Conservation (phyloP, 2,329 filamentous ascomycete species). For the Cadophora sp. region DNA sequence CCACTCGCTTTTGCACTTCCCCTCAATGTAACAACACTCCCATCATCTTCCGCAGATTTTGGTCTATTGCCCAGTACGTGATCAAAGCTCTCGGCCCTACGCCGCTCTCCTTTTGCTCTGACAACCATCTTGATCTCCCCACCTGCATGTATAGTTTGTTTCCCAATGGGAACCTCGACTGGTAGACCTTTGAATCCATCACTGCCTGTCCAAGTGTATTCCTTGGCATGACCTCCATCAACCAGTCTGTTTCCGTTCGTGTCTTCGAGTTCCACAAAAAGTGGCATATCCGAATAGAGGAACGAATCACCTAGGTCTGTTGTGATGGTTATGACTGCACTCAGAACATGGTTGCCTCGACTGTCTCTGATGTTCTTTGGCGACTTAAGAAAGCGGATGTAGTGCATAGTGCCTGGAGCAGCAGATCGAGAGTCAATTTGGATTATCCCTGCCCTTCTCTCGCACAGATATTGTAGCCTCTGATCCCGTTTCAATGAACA, state of each 20-base stretch:
- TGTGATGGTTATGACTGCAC: conserved; percentile 66
- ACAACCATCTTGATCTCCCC: conserved; percentile 34
- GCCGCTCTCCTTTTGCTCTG: conserved; percentile 24
- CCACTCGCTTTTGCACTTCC: conserved; percentile 26
- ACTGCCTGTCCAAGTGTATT: conserved; percentile 39
- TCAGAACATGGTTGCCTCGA: conserved; percentile 38
- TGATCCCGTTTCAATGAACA: neutral
- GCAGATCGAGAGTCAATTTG: neutral
- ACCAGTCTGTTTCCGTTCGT: conserved; percentile 19
- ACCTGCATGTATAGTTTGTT: neutral
- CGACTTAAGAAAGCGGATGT: conserved; percentile 72
- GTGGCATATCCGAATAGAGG: conserved; percentile 41
- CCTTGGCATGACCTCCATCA: conserved; percentile 16
- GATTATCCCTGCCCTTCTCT: neutral
- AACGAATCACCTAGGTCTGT: conserved; percentile 65
- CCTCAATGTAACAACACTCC: conserved; percentile 36
- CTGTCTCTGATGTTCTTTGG: conserved; percentile 53
- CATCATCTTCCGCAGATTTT: conserved; percentile 4
- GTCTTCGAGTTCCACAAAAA: conserved; percentile 33
- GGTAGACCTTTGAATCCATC: conserved; percentile 38
- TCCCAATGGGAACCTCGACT: conserved; percentile 30
- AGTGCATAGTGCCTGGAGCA: conserved; percentile 56
- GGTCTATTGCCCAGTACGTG: conserved; percentile 17
- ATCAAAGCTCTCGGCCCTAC: conserved; percentile 26
- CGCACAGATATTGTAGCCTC: neutral